A percentile compares a stretch with the other conserved stretches of the same genome.
These are phyloP conservation scores for Fraxinus americana DNA, from an alignment of 257 asterid species.

Conservation along the genomic window DNA sequence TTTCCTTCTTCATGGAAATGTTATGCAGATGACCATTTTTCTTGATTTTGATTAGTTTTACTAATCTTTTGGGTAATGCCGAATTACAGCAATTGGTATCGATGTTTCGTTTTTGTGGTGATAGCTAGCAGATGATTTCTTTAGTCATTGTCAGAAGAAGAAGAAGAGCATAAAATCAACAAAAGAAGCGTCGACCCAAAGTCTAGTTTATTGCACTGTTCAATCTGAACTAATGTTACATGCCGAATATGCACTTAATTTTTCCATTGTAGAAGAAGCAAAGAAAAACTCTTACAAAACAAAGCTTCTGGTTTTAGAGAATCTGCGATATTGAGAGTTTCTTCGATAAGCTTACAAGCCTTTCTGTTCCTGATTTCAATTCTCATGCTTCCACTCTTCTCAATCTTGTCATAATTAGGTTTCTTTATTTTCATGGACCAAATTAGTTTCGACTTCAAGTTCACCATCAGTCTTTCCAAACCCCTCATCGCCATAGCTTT, in stretches of 20 bases:
- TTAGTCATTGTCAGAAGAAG: not conserved
- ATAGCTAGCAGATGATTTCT: no score
- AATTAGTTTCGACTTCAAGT: constrained; percentile 50
- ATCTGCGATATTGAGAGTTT: constrained; percentile 75
- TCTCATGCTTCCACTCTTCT: constrained; percentile 87
- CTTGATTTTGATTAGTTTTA: not conserved
- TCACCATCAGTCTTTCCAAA: constrained; percentile 47
- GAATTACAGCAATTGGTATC: no score
- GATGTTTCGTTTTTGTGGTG: no score
- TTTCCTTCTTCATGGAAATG: not conserved
- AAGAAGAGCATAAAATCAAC: not conserved
- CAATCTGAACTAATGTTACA: not conserved
- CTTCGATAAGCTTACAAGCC: constrained; percentile 66
- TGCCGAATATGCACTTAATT: not conserved
- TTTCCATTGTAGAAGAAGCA: not conserved
- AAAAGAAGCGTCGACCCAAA: not conserved
- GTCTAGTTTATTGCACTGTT: not conserved
- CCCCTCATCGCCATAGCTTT: constrained; percentile 44
- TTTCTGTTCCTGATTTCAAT: constrained; percentile 74
- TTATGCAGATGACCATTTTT: not conserved
- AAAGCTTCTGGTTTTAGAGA: constrained; percentile 64
- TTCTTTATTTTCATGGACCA: constrained; percentile 47
- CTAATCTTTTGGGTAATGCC: not conserved
- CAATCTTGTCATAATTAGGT: constrained; percentile 59
- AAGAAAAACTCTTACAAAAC: constrained; percentile 32